These are phyloP conservation scores for Nepenthes gracilis DNA, from an alignment of 148 eudicot genomes.

Conservation along the genomic window DNA sequence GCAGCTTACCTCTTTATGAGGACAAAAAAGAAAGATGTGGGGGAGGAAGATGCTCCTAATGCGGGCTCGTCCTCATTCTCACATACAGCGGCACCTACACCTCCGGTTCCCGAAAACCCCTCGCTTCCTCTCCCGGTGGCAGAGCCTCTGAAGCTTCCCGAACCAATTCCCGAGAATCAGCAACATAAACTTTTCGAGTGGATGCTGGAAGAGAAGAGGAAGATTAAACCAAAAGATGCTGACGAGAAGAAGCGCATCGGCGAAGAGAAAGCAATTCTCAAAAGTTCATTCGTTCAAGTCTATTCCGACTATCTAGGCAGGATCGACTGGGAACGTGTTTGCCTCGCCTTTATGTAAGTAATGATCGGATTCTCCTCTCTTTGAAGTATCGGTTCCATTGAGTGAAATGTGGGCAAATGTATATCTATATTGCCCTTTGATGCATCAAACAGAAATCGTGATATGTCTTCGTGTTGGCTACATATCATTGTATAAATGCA, in stretches of 20 bases:
- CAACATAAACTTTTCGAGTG: conserved; percentile 65
- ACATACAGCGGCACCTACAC: conserved; percentile 6
- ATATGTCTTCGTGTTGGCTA: too few species aligned
- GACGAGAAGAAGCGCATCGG: conserved; percentile 49
- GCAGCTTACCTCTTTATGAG: conserved; percentile 67
- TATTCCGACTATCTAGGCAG: conserved; percentile 16
- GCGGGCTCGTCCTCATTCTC: conserved; percentile 12
- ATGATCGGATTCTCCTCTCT: too few species aligned
- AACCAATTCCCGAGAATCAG: conserved; percentile 50
- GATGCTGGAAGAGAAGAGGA: conserved; percentile 67
- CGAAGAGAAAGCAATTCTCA: conserved; percentile 59
- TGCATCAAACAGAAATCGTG: too few species aligned
- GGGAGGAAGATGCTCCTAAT: conserved; percentile 18
- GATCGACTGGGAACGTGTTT: too few species aligned
- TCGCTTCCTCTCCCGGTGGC: conserved; percentile 16
- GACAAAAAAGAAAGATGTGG: conserved; percentile 37
- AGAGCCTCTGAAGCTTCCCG: conserved; percentile 34
- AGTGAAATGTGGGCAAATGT: too few species aligned
- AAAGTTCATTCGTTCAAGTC: conserved; percentile 46
- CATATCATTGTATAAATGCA: too few species aligned
- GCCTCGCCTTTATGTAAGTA: too few species aligned
- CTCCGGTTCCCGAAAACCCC: conserved; percentile 22
- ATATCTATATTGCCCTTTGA: too few species aligned
- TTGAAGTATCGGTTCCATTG: too few species aligned
- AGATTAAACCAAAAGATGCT: conserved; percentile 31